Percentiles rank a stretch among this genome's conserved stretches.
Conservation (phyloP, 2,329 filamentous ascomycete genomes). For the Metarhizium sp. region DNA sequence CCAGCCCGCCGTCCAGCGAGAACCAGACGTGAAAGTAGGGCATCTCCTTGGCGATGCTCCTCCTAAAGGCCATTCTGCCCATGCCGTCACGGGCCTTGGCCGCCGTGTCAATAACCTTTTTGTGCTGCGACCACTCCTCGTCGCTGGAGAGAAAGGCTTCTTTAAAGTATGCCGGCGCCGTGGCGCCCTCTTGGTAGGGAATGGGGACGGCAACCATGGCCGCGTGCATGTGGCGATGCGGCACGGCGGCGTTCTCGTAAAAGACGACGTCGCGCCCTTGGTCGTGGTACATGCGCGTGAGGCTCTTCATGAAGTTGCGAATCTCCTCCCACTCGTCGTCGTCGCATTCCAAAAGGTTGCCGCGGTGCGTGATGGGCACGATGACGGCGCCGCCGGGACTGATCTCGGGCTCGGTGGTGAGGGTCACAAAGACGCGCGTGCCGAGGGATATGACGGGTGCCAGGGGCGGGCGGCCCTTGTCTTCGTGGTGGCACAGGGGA, state of each 20-base stretch:
- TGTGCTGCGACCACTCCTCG: constrained; percentile 92
- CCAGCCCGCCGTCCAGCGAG: constrained; percentile 79
- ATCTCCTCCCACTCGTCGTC: constrained; percentile 99
- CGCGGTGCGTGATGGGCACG: constrained; percentile 76
- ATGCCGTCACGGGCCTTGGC: constrained; percentile 53
- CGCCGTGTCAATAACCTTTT: constrained; percentile 84
- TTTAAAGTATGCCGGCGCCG: constrained; percentile 86
- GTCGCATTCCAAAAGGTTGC: constrained; percentile 92
- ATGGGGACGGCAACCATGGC: constrained; percentile 80
- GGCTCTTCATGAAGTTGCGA: constrained; percentile 96
- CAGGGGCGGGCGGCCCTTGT: constrained; percentile 60
- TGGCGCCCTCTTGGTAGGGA: constrained; percentile 84
- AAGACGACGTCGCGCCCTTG: constrained; percentile 90
- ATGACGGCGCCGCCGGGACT: constrained; percentile 78
- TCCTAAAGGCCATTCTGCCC: constrained; percentile 74
- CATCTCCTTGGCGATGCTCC: constrained; percentile 84
- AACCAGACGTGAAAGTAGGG: constrained; percentile 99
- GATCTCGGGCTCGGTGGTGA: constrained; percentile 84
- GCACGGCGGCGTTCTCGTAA: constrained; percentile 90
- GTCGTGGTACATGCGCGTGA: constrained; percentile 90
- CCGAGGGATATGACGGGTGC: constrained; percentile 81
- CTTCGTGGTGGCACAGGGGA: constrained; percentile 87
- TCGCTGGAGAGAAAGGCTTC: constrained; percentile 85
- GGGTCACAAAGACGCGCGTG: constrained; percentile 77
- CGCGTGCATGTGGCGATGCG: constrained; percentile 71